A percentile compares a stretch with the other conserved stretches of the same genome.
Evolutionary conservation across 345 rosid genomes (phyloP).

Genomic region (Ricinus communis): DNA sequence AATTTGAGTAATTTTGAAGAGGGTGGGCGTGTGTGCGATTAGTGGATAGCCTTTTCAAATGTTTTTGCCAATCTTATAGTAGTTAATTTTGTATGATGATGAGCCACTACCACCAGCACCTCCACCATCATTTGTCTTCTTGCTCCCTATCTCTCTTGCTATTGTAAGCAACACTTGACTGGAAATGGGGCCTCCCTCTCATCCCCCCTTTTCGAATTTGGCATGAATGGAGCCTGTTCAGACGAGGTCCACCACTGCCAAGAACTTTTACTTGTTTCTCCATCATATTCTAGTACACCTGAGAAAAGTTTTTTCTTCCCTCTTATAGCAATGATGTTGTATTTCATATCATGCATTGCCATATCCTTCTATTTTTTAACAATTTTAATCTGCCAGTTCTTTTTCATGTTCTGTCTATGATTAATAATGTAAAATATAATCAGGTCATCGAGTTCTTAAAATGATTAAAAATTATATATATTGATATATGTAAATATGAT

Average conservation of each 20-base stretch:
- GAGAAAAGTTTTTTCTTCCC: conserved; percentile 13
- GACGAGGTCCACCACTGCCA: conserved; percentile 26
- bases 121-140: conserved; percentile 64
- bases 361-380: not conserved
- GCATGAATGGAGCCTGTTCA: conserved; percentile 13
- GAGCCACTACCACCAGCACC: conserved; percentile 61
- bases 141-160: conserved; percentile 20
- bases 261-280: conserved; percentile 10
- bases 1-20: conserved; percentile 16
- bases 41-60: conserved; percentile 42
- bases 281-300: conserved; percentile 14
- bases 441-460: conserved; percentile 15
- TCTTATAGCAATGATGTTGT: conserved; percentile 1
- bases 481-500: too few relatives aligned
- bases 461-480: too few relatives aligned
- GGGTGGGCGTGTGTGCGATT: not conserved
- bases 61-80: conserved; percentile 28
- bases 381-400: not conserved
- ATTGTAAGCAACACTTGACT: conserved; percentile 36
- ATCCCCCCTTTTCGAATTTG: not conserved
- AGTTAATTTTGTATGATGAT: conserved; percentile 31
- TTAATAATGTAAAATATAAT: not conserved
- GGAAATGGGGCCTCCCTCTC: conserved; percentile 22
- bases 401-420: not conserved
- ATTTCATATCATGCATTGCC: not conserved